A percentile compares a stretch with the other conserved stretches of the same genome.
Conservation (phyloP, 2,329 filamentous ascomycete genomes). For the Aspergillus transmontanensis region DNA sequence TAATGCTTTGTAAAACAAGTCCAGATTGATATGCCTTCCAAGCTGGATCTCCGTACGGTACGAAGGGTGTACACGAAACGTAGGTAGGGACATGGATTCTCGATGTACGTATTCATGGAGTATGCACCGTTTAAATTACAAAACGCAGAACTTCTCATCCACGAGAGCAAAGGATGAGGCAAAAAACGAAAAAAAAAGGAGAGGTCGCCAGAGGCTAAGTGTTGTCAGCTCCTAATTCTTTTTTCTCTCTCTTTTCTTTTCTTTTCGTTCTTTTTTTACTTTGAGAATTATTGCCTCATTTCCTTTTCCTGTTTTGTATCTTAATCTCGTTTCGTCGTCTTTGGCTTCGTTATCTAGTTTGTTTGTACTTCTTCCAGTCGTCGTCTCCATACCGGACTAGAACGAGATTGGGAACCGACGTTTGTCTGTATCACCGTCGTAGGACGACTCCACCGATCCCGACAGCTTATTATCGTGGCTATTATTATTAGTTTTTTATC, state of each 20-base stretch:
- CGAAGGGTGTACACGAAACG: background rate
- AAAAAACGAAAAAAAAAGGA: background rate
- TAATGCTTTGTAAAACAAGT: background rate
- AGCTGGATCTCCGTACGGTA: background rate
- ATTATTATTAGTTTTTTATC: background rate
- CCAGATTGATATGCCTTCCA: background rate
- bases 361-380: background rate
- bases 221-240: background rate
- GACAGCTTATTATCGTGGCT: constrained; percentile 3
- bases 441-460: constrained; percentile 2
- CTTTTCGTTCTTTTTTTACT: background rate
- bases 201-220: background rate
- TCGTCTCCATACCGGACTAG: background rate
- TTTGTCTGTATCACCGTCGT: constrained; percentile 4
- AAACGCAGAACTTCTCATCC: background rate
- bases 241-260: background rate
- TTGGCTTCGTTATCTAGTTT: background rate
- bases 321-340: background rate
- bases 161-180: background rate
- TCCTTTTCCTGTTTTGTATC: background rate
- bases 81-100: constrained; percentile 2
- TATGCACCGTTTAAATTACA: constrained; percentile 5
- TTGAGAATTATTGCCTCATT: background rate
- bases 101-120: background rate
- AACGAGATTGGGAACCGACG: background rate